Percentiles rank a stretch among this genome's conserved stretches.
Conservation (phyloP, 352 stramenopile species). For the Pythium dissotocum region DNA sequence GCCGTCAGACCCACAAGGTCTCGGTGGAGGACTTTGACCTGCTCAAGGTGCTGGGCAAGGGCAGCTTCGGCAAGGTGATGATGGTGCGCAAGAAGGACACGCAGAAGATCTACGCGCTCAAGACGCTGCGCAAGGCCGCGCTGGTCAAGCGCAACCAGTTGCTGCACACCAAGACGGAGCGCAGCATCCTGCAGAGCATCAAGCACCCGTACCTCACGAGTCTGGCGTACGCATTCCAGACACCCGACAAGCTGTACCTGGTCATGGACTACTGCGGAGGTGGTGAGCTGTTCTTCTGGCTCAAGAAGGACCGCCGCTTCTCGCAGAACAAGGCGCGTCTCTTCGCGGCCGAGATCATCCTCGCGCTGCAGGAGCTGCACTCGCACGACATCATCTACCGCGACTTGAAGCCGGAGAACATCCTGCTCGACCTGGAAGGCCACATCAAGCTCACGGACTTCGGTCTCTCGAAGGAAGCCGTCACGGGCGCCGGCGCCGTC, state of each 20-base stretch:
- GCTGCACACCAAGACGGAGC: constrained; percentile 93
- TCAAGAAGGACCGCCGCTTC: constrained; percentile 94
- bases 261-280: constrained; percentile 95
- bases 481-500: constrained; percentile 77
- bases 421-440: constrained; percentile 92
- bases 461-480: constrained; percentile 92
- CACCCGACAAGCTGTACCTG: constrained; percentile 92
- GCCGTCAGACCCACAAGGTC: constrained; percentile 71
- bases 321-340: constrained; percentile 91
- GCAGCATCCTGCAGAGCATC: constrained; percentile 92
- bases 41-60: constrained; percentile 94
- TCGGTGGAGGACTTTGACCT: constrained; percentile 92
- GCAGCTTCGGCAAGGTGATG: constrained; percentile 96
- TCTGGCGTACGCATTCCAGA: constrained; percentile 89
- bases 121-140: constrained; percentile 92
- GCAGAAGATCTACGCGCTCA: constrained; percentile 95
- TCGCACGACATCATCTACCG: constrained; percentile 96
- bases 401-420: constrained; percentile 97
- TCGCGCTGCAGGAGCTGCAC: constrained; percentile 93
- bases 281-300: constrained; percentile 95
- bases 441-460: constrained; percentile 96
- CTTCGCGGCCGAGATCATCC: constrained; percentile 93
- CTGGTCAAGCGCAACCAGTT: constrained; percentile 95
- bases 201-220: constrained; percentile 91
- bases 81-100: constrained; percentile 94